Evolutionary conservation across 1,284 basidiomycete species (phyloP), one percentile per base, ranked within the genome.

Genomic region (Erythrobasidium hasegawianum): DNA sequence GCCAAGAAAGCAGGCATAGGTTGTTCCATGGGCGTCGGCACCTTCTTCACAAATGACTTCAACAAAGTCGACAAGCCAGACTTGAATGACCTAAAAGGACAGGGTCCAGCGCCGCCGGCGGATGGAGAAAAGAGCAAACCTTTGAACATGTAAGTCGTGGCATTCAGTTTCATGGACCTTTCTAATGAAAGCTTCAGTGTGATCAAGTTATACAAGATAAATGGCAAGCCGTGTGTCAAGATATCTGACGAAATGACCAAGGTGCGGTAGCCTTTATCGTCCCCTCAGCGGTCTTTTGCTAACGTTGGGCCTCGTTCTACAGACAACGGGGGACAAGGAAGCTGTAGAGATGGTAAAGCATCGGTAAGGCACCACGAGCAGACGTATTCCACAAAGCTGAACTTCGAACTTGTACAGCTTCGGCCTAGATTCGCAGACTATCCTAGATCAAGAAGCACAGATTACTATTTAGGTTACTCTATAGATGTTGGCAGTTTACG

Each of bases 221-320:
- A 90, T 72, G 83, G 82, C 11, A 81, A 81, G 68, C 84, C 85
- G 0, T 94, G 90, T 71, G 85, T 97, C 70, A 97, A 97, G 79
- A 85, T 97, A 71, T 92, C 89, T 68, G 94, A 96, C 77, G 92
- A 96, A 72, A 77, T 87, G 67, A 86, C 81, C 5, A 96, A 95
- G 84, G 91, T 89, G 66, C n/a, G n/a, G n/a, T n/a, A n/a, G n/a
- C n/a, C n/a, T n/a, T n/a, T n/a, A n/a, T n/a, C n/a, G n/a, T n/a
- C n/a, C n/a, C n/a, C n/a, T n/a, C n/a, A n/a, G n/a, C n/a, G n/a
- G n/a, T n/a, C n/a, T n/a, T n/a, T n/a, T n/a, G n/a, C n/a, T n/a
- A n/a, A n/a, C n/a, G n/a, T n/a, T n/a, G 20, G n/a, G 45, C 29
- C 20, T n/a, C 24, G 52, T n/a, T n/a, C n/a, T n/a, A n/a, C 68